phyloP scores from a whole-genome alignment of 805 yeast species.

The Kodamaea kakaduensis region DNA sequence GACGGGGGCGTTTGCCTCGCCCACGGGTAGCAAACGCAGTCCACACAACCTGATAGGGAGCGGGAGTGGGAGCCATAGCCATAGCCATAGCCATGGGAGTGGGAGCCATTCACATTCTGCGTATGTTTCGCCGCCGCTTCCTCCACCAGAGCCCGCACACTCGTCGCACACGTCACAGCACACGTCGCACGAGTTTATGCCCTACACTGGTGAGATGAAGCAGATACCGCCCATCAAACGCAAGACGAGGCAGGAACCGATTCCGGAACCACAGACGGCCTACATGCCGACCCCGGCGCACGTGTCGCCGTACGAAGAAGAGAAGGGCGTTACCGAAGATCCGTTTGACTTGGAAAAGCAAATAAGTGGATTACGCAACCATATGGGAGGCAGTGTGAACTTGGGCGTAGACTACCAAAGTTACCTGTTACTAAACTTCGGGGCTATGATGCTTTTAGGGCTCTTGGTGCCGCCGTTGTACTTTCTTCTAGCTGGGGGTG shows the following conservation, averaged over 20 bases:
- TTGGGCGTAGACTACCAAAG: neutral
- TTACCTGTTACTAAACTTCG: conserved; percentile 5
- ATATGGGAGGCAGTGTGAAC: neutral
- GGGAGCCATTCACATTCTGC: too few relatives aligned
- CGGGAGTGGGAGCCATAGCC: too few relatives aligned
- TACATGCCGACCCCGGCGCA: conserved; percentile 1
- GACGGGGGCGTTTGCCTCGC: conserved; percentile 8
- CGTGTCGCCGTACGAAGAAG: neutral
- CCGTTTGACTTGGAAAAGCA: conserved; percentile 12
- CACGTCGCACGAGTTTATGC: neutral
- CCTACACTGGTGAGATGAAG: conserved; percentile 14
- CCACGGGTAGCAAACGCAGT: neutral
- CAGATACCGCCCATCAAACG: conserved; percentile 12
- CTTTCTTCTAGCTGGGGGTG: conserved; percentile 32
- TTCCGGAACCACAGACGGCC: conserved; percentile 6
- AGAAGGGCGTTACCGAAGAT: neutral
- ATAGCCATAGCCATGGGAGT: too few relatives aligned
- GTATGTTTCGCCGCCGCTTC: conserved; percentile 6
- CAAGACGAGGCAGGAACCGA: conserved; percentile 6
- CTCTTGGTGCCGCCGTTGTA: conserved; percentile 37
- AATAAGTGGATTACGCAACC: conserved; percentile 3
- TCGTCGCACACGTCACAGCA: neutral
- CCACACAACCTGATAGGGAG: neutral
- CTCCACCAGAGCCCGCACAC: conserved; percentile 3
- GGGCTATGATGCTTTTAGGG: conserved; percentile 27